Percentiles rank a stretch among this genome's conserved stretches.
Evolutionary conservation across 1,139 yeast genomes (phyloP).

Genomic region (Pichia sp.): DNA sequence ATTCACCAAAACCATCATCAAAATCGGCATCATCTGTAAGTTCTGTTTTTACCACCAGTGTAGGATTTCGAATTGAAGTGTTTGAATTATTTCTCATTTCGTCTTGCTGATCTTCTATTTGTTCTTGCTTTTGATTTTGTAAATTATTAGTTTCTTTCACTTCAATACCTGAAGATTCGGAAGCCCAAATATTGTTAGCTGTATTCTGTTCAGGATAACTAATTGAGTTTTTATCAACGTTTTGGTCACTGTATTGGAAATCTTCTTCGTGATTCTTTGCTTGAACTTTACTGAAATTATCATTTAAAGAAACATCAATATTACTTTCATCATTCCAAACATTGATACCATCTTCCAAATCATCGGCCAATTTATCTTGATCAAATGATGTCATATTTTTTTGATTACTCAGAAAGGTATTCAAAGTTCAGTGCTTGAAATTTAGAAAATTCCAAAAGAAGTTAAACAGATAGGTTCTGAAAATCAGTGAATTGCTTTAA

Average conservation of each 20-base stretch:
- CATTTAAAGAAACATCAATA: too few species aligned
- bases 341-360: neutral
- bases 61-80: too few species aligned
- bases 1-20: constrained; percentile 25
- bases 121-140: neutral
- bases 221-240: neutral
- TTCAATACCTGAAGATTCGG: neutral
- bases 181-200: neutral
- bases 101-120: too few species aligned
- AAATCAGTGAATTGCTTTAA: too few species aligned
- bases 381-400: neutral
- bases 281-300: too few species aligned
- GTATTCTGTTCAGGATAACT: neutral
- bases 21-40: constrained; percentile 3
- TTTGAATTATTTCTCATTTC: too few species aligned
- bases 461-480: too few species aligned
- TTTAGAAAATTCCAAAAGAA: too few species aligned
- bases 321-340: neutral
- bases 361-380: constrained; percentile 4
- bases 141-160: neutral
- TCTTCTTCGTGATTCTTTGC: too few species aligned
- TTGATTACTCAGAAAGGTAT: too few species aligned
- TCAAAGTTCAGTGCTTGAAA: too few species aligned
- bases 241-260: too few species aligned
- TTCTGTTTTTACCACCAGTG: neutral